Evolutionary conservation across 2,329 filamentous ascomycete species (phyloP).

Genomic region (Ophiostoma pallidulum): DNA sequence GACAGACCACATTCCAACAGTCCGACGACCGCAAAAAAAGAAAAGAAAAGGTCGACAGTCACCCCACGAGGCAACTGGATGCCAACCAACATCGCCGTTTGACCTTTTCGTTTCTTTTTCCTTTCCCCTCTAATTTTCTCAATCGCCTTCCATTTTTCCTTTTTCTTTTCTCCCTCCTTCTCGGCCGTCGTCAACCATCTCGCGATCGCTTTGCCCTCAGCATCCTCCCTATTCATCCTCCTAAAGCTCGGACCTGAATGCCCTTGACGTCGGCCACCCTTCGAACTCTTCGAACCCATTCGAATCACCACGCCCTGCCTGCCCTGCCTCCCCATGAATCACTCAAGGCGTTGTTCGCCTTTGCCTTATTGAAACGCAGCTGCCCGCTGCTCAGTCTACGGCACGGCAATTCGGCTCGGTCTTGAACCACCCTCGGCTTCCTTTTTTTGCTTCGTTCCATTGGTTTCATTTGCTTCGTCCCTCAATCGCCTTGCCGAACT

Average conservation of each 20-base stretch:
- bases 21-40: neutral
- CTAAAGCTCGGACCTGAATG: no score
- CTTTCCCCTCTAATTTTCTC: neutral
- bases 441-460: no score
- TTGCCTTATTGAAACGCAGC: neutral
- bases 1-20: neutral
- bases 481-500: no score
- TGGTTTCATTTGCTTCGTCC: no score
- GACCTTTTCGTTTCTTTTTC: neutral
- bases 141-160: neutral
- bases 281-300: neutral
- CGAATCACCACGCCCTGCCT: neutral
- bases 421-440: no score
- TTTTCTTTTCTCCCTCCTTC: neutral
- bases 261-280: no score
- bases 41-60: neutral
- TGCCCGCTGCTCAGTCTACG: no score
- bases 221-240: neutral
- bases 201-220: no score
- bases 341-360: neutral
- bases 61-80: constrained; percentile 1
- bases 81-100: neutral
- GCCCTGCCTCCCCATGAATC: constrained; percentile 2
- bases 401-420: no score
- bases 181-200: neutral